phyloP scores from a whole-genome alignment of 306 rosid species.

The Vigna radiata region DNA sequence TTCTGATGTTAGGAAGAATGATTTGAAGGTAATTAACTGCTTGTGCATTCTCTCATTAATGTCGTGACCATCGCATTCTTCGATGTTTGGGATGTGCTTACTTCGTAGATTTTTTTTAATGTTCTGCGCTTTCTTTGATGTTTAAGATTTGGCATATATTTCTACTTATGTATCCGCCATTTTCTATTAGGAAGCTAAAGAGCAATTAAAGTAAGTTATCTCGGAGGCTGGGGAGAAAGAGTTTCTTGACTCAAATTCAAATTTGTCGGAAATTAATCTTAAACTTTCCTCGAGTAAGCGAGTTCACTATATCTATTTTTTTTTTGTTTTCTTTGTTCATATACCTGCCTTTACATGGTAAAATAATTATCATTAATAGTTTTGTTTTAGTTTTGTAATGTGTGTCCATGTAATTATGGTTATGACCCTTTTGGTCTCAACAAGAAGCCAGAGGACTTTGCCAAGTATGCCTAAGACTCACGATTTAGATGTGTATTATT shows the following conservation, averaged over 20 bases:
- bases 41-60: constrained; percentile 9
- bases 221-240: constrained; percentile 76
- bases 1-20: constrained; percentile 74
- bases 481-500: not conserved
- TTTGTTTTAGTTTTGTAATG: constrained; percentile 36
- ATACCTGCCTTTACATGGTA: not conserved
- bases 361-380: not conserved
- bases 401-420: constrained; percentile 77
- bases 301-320: constrained; percentile 11
- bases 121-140: not conserved
- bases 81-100: not conserved
- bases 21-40: constrained; percentile 71
- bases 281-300: constrained; percentile 60
- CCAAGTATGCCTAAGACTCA: constrained; percentile 66
- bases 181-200: constrained; percentile 72
- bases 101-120: not conserved
- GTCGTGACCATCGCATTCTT: not conserved
- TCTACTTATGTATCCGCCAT: not conserved
- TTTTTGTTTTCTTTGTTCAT: not conserved
- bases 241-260: constrained; percentile 58
- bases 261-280: constrained; percentile 55
- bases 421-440: constrained; percentile 95
- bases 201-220: constrained; percentile 76
- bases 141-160: constrained; percentile 19
- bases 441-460: constrained; percentile 91